Evolutionary conservation across 2,329 filamentous ascomycete species (phyloP).

Genomic region (Cladophialophora immunda): DNA sequence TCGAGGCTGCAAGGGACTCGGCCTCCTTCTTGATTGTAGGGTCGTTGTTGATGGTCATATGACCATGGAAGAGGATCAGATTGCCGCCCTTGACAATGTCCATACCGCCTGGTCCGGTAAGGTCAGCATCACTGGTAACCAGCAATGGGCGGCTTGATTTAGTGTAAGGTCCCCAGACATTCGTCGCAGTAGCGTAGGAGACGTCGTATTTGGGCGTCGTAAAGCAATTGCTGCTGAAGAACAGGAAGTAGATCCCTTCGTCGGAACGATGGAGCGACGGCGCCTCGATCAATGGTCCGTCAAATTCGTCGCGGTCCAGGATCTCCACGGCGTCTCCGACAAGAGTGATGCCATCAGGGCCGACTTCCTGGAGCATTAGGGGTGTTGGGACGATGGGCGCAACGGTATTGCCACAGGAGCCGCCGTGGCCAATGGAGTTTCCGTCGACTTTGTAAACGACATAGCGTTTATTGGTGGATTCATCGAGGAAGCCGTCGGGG

Average conservation of each 20-base stretch:
- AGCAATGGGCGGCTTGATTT: constrained; percentile 48
- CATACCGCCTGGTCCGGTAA: constrained; percentile 39
- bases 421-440: constrained; percentile 62
- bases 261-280: constrained; percentile 58
- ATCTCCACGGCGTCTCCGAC: constrained; percentile 64
- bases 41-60: constrained; percentile 37
- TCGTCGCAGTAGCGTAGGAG: constrained; percentile 63
- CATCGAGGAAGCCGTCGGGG: constrained; percentile 66
- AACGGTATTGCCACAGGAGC: constrained; percentile 57
- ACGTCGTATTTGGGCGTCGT: constrained; percentile 64
- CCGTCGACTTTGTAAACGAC: constrained; percentile 74
- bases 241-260: constrained; percentile 64
- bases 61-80: constrained; percentile 40
- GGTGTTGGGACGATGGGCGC: constrained; percentile 49
- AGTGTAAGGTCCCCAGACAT: constrained; percentile 49
- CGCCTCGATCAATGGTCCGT: constrained; percentile 70
- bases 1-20: constrained; percentile 21
- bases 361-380: constrained; percentile 52
- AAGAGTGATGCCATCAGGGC: constrained; percentile 60
- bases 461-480: constrained; percentile 61
- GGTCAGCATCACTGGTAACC: constrained; percentile 44
- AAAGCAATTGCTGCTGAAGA: constrained; percentile 70
- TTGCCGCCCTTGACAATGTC: constrained; percentile 39
- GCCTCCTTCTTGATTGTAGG: constrained; percentile 26
- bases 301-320: constrained; percentile 69